Percentiles rank a stretch among this genome's conserved stretches.
phyloP scores from a whole-genome alignment of 106 monocot genomes.

The Dendrobium chrysotoxum region DNA sequence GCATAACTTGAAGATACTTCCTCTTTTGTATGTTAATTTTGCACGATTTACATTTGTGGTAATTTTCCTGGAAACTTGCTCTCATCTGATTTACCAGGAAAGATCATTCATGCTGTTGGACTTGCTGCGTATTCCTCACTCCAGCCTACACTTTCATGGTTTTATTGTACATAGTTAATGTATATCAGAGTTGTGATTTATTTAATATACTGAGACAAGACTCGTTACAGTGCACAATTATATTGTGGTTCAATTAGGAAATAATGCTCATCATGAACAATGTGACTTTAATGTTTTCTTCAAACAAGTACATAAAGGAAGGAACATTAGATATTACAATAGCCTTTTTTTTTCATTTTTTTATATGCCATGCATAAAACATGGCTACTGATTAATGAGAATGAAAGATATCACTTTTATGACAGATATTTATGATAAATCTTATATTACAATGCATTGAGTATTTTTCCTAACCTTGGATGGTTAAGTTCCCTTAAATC shows the following conservation, averaged over 20 bases:
- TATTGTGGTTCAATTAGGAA: neutral
- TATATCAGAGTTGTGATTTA: neutral
- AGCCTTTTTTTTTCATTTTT: neutral
- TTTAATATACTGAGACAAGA: neutral
- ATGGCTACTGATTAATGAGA: neutral
- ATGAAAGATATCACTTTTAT: neutral
- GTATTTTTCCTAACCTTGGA: neutral
- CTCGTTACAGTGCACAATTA: neutral
- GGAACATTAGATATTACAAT: slow-evolving; percentile 1
- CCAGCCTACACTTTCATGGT: neutral
- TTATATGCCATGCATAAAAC: neutral
- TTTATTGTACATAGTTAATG: neutral
- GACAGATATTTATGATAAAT: neutral
- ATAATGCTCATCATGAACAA: neutral
- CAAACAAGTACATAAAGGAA: neutral
- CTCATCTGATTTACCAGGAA: neutral
- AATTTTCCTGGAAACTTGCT: slow-evolving; percentile 4
- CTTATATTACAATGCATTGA: neutral
- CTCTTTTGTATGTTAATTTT: slow-evolving; percentile 55
- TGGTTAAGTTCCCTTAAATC: neutral
- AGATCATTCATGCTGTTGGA: neutral
- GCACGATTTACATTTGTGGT: slow-evolving; percentile 70
- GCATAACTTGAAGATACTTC: slow-evolving; percentile 31
- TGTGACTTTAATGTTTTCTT: neutral
- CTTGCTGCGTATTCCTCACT: neutral